Evolutionary conservation across 805 yeast species (phyloP).

Genomic region (Candida multigemmis): DNA sequence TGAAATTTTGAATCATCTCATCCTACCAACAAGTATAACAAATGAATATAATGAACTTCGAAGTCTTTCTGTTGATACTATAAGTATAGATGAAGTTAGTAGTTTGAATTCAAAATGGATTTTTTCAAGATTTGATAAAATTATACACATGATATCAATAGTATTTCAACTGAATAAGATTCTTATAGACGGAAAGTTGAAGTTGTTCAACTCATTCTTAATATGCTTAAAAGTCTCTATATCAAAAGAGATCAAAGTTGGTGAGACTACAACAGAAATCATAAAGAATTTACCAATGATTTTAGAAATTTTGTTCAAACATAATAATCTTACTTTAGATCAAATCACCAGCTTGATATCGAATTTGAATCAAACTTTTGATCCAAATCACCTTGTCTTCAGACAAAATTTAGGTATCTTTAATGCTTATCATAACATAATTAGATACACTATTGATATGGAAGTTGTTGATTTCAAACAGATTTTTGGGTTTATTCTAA

Average conservation of each 20-base stretch:
- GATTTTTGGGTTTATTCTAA: too few species aligned
- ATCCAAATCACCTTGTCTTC: slow-evolving; percentile 14
- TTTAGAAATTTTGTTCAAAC: slow-evolving; percentile 12
- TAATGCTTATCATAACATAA: too few species aligned
- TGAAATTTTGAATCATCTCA: slow-evolving; percentile 13
- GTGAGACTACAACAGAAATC: slow-evolving; percentile 21
- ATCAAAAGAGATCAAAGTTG: slow-evolving; percentile 18
- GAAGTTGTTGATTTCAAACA: too few species aligned
- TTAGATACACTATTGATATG: too few species aligned
- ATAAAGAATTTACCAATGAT: slow-evolving; percentile 21
- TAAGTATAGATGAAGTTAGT: slow-evolving; percentile 18
- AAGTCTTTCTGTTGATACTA: slow-evolving; percentile 22
- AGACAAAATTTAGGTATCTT: too few species aligned
- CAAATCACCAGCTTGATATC: slow-evolving; percentile 13
- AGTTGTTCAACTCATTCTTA: slow-evolving; percentile 14
- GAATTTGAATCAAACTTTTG: slow-evolving; percentile 24
- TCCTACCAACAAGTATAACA: slow-evolving; percentile 10
- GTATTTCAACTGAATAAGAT: slow-evolving; percentile 15
- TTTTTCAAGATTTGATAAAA: slow-evolving; percentile 17
- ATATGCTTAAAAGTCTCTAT: slow-evolving; percentile 14
- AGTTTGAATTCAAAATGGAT: slow-evolving; percentile 27
- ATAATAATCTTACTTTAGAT: slow-evolving; percentile 9
- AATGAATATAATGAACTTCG: slow-evolving; percentile 17
- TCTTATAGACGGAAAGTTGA: slow-evolving; percentile 13
- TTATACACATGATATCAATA: slow-evolving; percentile 15